Base-by-base conservation (phyloP, 495 filamentous ascomycete species). In the Recurvomyces mirabilis region DNA sequence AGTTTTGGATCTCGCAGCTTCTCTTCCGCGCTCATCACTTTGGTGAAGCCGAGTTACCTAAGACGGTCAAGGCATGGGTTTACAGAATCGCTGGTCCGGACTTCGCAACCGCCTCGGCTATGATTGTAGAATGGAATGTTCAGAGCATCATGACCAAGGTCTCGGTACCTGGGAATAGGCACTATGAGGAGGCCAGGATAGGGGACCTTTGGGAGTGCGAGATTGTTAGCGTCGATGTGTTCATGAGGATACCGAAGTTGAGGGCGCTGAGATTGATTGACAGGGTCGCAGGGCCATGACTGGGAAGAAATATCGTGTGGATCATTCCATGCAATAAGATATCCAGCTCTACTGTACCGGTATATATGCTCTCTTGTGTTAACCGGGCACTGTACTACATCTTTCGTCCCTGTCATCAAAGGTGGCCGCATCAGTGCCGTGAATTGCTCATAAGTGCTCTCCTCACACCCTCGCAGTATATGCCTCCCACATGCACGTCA, bases 11-110 rank as follows among this genome's bases (percentile, higher is more conserved):
- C 10, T 65, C 72, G 17, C 77, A 80, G 61, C 73, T 85, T 12
- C 66, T 91, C 37, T 74, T 79, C 60, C 82, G 86, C 22, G 83
- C 80, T 5, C 83, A 81, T 67, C 73, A 78, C 41, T 87, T 84
- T 56, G 66, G 65, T n/a, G 75, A 88, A 52, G 61, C 61, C 0
- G 18, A 49, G 3, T 57, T 93, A 5, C 86, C 86, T 2, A 56
- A 68, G 21, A 76, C 72, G 0, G 79, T 87, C 49, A 64, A 59
- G 4, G 75, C 80, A 40, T 50, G 65, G 1, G 68, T 81, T 22
- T 13, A 49, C 31, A 11, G 5, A 11, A 17, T 14, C 29, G 5
- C 22, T 22, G 17, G 36, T 24, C 19, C n/a, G 15, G 18, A 2
- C 1, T 1, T 20, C 28, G 0, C 14, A 15, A 13, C 28, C 15